Percentiles rank a stretch among this genome's conserved stretches.
Conservation (phyloP, 805 yeast genomes). For the Yueomyces sp. region DNA sequence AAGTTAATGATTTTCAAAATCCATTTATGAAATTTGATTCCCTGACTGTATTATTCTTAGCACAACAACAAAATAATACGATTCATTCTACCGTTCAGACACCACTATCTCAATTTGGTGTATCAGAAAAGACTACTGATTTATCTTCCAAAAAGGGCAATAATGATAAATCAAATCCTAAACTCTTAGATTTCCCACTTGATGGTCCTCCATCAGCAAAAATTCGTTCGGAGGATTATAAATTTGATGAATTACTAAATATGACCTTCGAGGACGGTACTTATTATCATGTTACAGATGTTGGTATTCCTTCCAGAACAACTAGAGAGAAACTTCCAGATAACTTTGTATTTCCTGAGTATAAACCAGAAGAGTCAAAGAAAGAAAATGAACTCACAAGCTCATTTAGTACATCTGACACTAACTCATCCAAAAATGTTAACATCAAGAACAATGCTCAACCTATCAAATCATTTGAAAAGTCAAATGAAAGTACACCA, state of each 20-base stretch:
- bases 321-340: slow-evolving; percentile 5
- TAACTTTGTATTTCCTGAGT: slow-evolving; percentile 1
- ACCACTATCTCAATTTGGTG: background rate
- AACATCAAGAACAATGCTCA: slow-evolving; percentile 1
- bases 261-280: slow-evolving; percentile 14
- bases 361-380: background rate
- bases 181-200: background rate
- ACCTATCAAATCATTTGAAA: slow-evolving; percentile 1
- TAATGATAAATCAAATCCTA: background rate
- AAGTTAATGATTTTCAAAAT: slow-evolving; percentile 14
- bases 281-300: slow-evolving; percentile 15
- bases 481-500: slow-evolving; percentile 1
- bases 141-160: background rate
- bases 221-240: slow-evolving; percentile 7
- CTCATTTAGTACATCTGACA: background rate
- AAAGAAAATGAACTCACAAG: background rate
- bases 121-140: background rate
- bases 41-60: background rate
- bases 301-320: slow-evolving; percentile 15
- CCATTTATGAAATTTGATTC: slow-evolving; percentile 17
- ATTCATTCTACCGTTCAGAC: background rate
- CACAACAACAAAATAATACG: background rate
- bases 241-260: slow-evolving; percentile 15
- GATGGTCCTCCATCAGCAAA: background rate
- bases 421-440: background rate